Base-by-base conservation (phyloP, 2,329 filamentous ascomycete species). In the Plenodomus biglobosus region DNA sequence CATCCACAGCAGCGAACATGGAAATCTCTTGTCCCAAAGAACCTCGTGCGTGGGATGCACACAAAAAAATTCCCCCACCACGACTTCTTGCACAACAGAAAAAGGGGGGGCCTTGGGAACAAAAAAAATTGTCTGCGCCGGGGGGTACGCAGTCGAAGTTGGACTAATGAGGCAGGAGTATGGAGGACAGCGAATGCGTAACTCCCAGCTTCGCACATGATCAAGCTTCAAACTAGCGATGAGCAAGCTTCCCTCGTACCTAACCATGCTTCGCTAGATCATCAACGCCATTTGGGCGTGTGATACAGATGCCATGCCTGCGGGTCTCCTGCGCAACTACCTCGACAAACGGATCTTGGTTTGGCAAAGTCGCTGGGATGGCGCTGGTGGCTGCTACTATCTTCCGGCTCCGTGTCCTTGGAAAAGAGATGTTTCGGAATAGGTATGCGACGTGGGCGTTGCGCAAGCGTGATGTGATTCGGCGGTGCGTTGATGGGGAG, bases 161-260 rank as follows among this genome's bases (percentile, higher is more conserved):
- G 8, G 44, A 46, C 16, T 19, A n/a, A 48, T 3, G 76, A 78
- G 58, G 51, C 59, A 3, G 71, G 67, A 8, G 62, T 73, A 2
- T 80, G 76, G 78, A 75, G 72, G 54, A 79, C 75, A 10, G 74
- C 76, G 1, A 80, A 79, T 56, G 78, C 64, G 3, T 79, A 76
- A 76, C 76, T 73, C 4, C 73, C 74, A 0, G 74, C 73, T 34
- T 72, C 71, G 52, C 46, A 36, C 13, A 58, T 54, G 35, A 42
- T 43, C 0, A 17, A n/a, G n/a, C n/a, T 8, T 3, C 17, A 52
- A 16, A 59, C 53, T 16, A 38, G 24, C 16, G 32, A 48, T 0
- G 61, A 70, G 46, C 60, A 69, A 15, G 48, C n/a, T n/a, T n/a
- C n/a, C 36, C 1, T 24, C 48, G 3, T 55, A 77, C 15, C 63